Conservation (phyloP, 306 rosid species). For the Dryas octopetala region DNA sequence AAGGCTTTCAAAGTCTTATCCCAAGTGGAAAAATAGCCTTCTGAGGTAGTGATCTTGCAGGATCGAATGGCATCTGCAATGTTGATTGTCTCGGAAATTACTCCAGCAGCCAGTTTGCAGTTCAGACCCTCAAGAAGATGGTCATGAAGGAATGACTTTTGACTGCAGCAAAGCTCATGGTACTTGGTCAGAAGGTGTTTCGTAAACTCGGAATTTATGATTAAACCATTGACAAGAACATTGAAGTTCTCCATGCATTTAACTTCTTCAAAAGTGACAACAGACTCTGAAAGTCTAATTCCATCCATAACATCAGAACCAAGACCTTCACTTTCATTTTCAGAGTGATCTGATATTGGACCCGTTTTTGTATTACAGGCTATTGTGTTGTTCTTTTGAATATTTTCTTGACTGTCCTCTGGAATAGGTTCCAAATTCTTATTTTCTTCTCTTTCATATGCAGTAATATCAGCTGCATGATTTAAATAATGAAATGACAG, state of each 20-base stretch:
- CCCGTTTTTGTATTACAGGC: neutral
- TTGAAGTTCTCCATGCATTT: slow-evolving; percentile 41
- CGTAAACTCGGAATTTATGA: slow-evolving; percentile 47
- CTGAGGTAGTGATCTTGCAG: slow-evolving; percentile 40
- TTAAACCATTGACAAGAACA: slow-evolving; percentile 40
- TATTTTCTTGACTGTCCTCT: neutral
- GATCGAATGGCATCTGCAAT: slow-evolving; percentile 60
- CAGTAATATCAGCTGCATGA: slow-evolving; percentile 10
- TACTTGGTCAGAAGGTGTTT: slow-evolving; percentile 39
- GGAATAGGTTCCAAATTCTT: slow-evolving; percentile 17
- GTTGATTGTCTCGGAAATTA: slow-evolving; percentile 50
- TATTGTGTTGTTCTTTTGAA: neutral
- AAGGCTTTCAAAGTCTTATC: slow-evolving; percentile 44
- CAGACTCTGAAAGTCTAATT: slow-evolving; percentile 34
- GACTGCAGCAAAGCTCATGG: slow-evolving; percentile 56
- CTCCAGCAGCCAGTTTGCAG: slow-evolving; percentile 44
- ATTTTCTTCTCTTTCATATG: slow-evolving; percentile 20
- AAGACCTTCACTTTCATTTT: slow-evolving; percentile 28
- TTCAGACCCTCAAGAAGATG: slow-evolving; percentile 52
- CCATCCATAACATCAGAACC: slow-evolving; percentile 30
- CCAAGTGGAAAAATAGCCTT: slow-evolving; percentile 39
- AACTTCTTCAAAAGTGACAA: slow-evolving; percentile 36
- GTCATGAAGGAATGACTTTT: slow-evolving; percentile 53
- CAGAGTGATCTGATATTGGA: slow-evolving; percentile 23
- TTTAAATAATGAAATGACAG: neutral